A percentile compares a stretch with the other conserved stretches of the same genome.
Evolutionary conservation across 192 early-diverging fungal species (phyloP).

Genomic region (Backusella tarrabulga): DNA sequence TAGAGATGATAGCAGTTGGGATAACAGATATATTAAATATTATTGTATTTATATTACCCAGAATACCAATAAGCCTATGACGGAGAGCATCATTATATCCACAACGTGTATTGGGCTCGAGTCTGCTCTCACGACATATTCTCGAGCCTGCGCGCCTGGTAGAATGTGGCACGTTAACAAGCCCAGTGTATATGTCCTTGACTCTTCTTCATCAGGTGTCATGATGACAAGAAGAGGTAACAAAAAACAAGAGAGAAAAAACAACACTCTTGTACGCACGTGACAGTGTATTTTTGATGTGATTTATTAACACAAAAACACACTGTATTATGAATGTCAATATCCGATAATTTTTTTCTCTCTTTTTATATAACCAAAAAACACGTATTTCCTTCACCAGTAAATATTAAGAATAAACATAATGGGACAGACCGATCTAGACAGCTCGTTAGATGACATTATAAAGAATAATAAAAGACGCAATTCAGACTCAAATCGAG

Average conservation of each 20-base stretch:
- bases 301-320: background rate
- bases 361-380: background rate
- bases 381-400: background rate
- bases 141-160: conserved; percentile 3
- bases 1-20: too few relatives aligned
- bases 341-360: background rate
- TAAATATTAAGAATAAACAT: background rate
- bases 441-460: conserved; percentile 7
- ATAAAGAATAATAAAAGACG: background rate
- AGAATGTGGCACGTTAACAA: conserved; percentile 9
- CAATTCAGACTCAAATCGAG: background rate
- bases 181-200: background rate
- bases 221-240: background rate
- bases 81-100: background rate
- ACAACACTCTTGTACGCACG: background rate
- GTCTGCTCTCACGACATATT: background rate
- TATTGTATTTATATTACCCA: background rate
- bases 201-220: conserved; percentile 1
- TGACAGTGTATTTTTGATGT: background rate
- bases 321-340: background rate
- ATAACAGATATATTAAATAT: background rate
- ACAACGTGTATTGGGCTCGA: background rate
- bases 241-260: background rate
- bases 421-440: conserved; percentile 3
- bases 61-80: background rate